These are phyloP conservation scores for Trichomonascus vanleenenianus DNA, from an alignment of 805 yeast species.

Conservation along the genomic window DNA sequence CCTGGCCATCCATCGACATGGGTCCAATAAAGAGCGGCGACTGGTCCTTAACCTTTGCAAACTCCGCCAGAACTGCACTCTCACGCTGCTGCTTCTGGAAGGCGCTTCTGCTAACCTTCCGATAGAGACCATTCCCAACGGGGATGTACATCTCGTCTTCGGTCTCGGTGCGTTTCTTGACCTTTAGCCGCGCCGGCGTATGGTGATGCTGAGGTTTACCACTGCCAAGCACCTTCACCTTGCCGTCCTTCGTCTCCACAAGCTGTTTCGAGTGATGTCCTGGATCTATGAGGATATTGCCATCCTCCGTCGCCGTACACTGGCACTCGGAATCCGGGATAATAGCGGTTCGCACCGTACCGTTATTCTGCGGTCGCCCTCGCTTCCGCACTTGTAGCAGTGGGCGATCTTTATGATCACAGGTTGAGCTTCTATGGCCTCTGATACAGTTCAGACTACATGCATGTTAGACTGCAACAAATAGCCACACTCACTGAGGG, in stretches of 20 bases:
- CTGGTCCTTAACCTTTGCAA: constrained; percentile 1
- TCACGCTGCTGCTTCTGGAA: not conserved
- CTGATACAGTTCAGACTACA: constrained; percentile 52
- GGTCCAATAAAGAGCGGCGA: constrained; percentile 23
- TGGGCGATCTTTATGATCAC: constrained; percentile 74
- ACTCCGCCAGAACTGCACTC: not conserved
- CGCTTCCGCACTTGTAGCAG: constrained; percentile 81
- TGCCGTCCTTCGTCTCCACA: constrained; percentile 18
- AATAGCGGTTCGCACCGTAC: constrained; percentile 50
- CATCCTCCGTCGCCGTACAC: constrained; percentile 5
- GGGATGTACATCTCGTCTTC: constrained; percentile 25
- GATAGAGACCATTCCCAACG: constrained; percentile 28
- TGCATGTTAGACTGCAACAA: no score
- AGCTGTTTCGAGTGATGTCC: constrained; percentile 17
- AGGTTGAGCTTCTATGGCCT: constrained; percentile 85
- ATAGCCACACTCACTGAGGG: no score
- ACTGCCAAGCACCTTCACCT: constrained; percentile 16
- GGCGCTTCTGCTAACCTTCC: constrained; percentile 10
- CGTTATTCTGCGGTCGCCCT: constrained; percentile 60
- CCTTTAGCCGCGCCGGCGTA: not conserved
- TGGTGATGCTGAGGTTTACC: not conserved
- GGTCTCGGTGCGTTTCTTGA: constrained; percentile 2
- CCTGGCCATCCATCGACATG: constrained; percentile 20
- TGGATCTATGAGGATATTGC: constrained; percentile 13
- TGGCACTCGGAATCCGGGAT: constrained; percentile 16